Evolutionary conservation across 176 grass and related monocot genomes (phyloP).

Genomic region (Aechmea fasciata): DNA sequence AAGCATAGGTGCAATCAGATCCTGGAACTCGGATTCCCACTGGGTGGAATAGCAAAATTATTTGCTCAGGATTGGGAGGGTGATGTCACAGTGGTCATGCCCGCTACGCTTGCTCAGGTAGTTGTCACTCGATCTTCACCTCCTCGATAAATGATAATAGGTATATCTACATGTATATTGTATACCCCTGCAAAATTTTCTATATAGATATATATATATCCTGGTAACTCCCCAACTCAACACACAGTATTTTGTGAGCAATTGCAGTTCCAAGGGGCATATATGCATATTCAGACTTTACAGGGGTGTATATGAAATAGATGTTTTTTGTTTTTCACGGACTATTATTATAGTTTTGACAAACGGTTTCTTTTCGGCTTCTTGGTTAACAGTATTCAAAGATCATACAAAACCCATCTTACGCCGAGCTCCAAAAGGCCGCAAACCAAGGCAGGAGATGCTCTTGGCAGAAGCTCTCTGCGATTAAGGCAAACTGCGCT

Average conservation of each 20-base stretch:
- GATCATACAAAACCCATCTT: constrained; percentile 88
- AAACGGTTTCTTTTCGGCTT: not conserved
- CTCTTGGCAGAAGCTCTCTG: constrained; percentile 83
- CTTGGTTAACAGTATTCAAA: constrained; percentile 64
- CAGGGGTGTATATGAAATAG: constrained; percentile 2
- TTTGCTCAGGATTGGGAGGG: constrained; percentile 98
- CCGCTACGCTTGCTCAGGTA: constrained; percentile 84
- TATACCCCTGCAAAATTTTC: not conserved
- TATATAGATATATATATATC: not conserved
- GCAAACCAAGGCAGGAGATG: constrained; percentile 78
- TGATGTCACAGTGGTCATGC: constrained; percentile 90
- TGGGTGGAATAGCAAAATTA: constrained; percentile 74
- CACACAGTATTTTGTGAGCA: too few species aligned
- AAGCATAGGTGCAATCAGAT: constrained; percentile 94
- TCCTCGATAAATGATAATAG: too few species aligned
- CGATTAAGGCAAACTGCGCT: constrained; percentile 84
- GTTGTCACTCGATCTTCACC: not conserved
- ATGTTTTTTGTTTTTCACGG: not conserved
- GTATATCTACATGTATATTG: not conserved
- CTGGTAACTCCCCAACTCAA: too few species aligned
- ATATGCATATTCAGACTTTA: too few species aligned
- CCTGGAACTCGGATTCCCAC: constrained; percentile 74
- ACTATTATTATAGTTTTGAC: too few species aligned
- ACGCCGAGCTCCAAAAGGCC: constrained; percentile 78
- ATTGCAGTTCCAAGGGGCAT: too few species aligned